Conservation (phyloP, 306 rosid genomes). For the Cicer yamashitae region DNA sequence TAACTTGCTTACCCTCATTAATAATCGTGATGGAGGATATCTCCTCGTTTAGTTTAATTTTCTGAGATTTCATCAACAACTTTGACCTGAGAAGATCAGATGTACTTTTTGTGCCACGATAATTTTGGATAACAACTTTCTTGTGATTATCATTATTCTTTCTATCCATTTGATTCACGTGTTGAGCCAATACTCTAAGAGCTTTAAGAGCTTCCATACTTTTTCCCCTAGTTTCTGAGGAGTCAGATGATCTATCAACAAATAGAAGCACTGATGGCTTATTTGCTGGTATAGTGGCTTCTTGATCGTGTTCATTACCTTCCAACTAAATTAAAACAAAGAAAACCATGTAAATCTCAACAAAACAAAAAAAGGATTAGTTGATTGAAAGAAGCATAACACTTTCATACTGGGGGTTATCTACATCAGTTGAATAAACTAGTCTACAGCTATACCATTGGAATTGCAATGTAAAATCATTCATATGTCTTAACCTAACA, state of each 20-base stretch:
- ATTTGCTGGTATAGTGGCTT: slow-evolving; percentile 71
- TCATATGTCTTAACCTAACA: slow-evolving; percentile 16
- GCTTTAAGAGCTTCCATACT: slow-evolving; percentile 71
- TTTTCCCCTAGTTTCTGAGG: slow-evolving; percentile 60
- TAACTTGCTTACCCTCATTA: slow-evolving; percentile 70
- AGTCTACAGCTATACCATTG: slow-evolving; percentile 9
- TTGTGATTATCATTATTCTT: slow-evolving; percentile 47
- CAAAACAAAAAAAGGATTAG: slow-evolving; percentile 14
- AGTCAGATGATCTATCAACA: slow-evolving; percentile 83
- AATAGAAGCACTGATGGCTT: slow-evolving; percentile 80
- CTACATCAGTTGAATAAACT: slow-evolving; percentile 30
- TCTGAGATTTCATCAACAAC: slow-evolving; percentile 58
- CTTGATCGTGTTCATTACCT: slow-evolving; percentile 57
- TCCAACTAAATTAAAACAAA: slow-evolving; percentile 70
- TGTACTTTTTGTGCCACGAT: slow-evolving; percentile 53
- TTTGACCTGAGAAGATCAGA: slow-evolving; percentile 69
- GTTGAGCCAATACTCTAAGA: slow-evolving; percentile 73
- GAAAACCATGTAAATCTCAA: slow-evolving; percentile 33
- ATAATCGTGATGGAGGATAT: slow-evolving; percentile 64
- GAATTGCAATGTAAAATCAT: slow-evolving; percentile 17
- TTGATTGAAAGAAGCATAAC: slow-evolving; percentile 16
- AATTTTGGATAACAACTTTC: slow-evolving; percentile 48
- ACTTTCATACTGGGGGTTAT: slow-evolving; percentile 4
- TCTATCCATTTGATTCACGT: slow-evolving; percentile 51
- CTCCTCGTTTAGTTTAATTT: slow-evolving; percentile 64